A percentile compares a stretch with the other conserved stretches of the same genome.
Conservation (phyloP, 2,329 filamentous ascomycete species). For the Curvularia lunata region DNA sequence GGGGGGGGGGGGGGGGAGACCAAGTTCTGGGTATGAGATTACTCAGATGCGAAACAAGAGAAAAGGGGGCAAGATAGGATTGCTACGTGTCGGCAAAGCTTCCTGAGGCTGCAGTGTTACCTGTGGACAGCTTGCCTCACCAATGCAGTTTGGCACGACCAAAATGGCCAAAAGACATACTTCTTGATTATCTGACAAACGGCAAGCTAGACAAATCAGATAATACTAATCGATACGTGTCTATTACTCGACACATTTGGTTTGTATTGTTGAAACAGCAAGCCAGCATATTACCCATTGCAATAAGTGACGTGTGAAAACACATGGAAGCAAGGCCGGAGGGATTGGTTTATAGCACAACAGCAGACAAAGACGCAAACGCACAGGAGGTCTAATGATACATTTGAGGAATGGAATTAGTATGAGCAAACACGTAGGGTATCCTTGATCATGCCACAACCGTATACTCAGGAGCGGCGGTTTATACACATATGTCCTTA, state of each 20-base stretch:
- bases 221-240: no score
- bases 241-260: constrained; percentile 8
- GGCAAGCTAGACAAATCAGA: no score
- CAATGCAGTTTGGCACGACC: constrained; percentile 28
- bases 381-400: not conserved
- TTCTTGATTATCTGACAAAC: no score
- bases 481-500: not conserved
- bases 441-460: not conserved
- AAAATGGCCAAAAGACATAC: no score
- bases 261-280: constrained; percentile 18
- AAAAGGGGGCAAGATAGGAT: not conserved
- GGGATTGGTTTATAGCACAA: not conserved
- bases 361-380: not conserved
- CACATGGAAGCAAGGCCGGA: not conserved
- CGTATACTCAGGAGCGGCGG: not conserved
- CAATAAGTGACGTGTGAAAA: constrained; percentile 8
- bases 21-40: not conserved
- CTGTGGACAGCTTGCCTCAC: constrained; percentile 10
- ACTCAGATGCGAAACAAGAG: not conserved
- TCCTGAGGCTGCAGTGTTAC: not conserved
- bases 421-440: not conserved
- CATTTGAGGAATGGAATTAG: not conserved
- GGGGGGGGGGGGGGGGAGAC: not conserved
- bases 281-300: constrained; percentile 13
- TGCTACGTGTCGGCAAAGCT: not conserved